Base-by-base conservation (phyloP, 2,329 filamentous ascomycete genomes). In the Ambrosiella xylebori region DNA sequence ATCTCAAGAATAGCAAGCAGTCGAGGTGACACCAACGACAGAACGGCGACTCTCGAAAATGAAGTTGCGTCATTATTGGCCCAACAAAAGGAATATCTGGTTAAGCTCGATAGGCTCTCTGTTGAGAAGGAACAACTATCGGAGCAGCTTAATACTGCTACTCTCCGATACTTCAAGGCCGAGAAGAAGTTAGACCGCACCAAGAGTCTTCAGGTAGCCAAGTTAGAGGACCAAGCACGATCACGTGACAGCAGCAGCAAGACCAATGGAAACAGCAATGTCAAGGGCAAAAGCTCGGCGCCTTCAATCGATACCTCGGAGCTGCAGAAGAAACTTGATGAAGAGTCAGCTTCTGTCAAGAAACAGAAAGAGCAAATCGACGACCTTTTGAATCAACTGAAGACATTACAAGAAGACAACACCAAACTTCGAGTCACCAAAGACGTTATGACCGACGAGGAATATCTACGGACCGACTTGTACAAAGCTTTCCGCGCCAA, bases 131-230 rank as follows among this genome's bases (percentile, higher is more conserved):
- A 94, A 57, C 82, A 87, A 64, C 76, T 95, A 2, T 88, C 88
- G 52, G 86, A 93, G 65, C 85, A 91, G 62, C 75, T 97, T 17
- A 91, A 97, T 67, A 84, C 81, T 39, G 93, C 91, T 13, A 95
- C 89, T 4, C 75, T 95, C 60, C 81, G 93, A 63, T 97, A 95
- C 66, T 88, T 97, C 74, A 87, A 94, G 64, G 93, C 93, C 0
- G 93, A 98, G 69, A 94, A 95, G 73, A 93, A 89, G 68, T 75
- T 97, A 56, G 93, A 98, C 68, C 82, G 93, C 49, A 81, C 85
- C 27, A 91, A 88, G 70, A 98, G 93, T 67, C 74, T 82, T 13
- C 89, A 95, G 59, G 89, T 96, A 1, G 86, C 90, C 61, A 95
- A 95, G 68, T 71, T 98, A 61, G 93, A 97, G 68, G 86, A 88